Percentiles rank a stretch among this genome's conserved stretches.
These are phyloP conservation scores for Suillus americanus DNA, from an alignment of 768 basidiomycete species.

Conservation along the genomic window DNA sequence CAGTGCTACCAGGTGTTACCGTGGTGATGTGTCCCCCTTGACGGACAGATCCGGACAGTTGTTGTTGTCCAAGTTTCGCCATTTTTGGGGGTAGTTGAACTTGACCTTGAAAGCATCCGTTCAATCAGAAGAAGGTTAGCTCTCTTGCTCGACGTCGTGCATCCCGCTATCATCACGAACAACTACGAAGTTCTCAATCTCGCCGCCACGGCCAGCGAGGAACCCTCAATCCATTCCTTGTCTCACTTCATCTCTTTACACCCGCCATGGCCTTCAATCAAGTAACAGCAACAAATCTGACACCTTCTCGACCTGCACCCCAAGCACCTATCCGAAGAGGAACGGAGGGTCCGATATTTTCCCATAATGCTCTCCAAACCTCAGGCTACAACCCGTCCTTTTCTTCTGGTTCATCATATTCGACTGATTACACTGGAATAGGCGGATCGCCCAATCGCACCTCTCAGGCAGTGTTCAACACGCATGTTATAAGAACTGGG, in stretches of 20 bases:
- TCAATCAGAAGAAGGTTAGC: not conserved
- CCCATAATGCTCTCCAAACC: conserved; percentile 42
- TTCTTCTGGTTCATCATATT: conserved; percentile 59
- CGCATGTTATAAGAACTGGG: conserved; percentile 66
- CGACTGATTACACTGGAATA: conserved; percentile 73
- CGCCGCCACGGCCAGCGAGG: conserved; percentile 9
- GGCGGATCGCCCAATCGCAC: conserved; percentile 73
- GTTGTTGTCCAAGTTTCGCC: conserved; percentile 7
- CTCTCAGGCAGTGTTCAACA: conserved; percentile 32
- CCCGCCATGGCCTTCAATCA: conserved; percentile 48
- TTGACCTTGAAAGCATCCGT: conserved; percentile 1
- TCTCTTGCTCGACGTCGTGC: not conserved
- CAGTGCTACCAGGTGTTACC: conserved; percentile 21
- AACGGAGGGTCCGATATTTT: conserved; percentile 33
- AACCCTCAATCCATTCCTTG: not conserved
- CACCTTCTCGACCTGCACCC: conserved; percentile 78
- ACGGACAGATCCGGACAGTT: conserved; percentile 31
- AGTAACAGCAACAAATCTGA: conserved; percentile 57
- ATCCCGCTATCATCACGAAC: conserved; percentile 1
- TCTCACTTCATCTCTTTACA: conserved; percentile 17
- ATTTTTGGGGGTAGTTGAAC: conserved; percentile 7
- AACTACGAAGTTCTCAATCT: not conserved
- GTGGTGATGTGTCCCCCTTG: conserved; percentile 22
- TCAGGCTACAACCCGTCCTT: conserved; percentile 64
- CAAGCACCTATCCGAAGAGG: conserved; percentile 58